Evolutionary conservation across 83 land plant genomes (phyloP), one percentile per base, ranked within the genome.

Genomic region (Picea mariana): DNA sequence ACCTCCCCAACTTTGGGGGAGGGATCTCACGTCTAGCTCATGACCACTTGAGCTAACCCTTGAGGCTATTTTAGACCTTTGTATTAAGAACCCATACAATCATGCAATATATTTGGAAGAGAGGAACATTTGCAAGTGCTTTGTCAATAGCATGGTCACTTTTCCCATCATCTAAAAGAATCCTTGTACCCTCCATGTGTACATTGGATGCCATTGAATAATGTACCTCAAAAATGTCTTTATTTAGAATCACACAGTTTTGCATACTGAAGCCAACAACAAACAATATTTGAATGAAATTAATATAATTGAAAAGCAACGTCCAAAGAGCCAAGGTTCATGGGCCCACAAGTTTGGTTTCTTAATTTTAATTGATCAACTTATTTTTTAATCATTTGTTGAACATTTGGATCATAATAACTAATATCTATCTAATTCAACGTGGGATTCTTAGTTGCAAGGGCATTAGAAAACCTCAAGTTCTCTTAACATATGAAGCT

Each of bases 51-150:
- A 34, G 34, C 34, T 34, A 34, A 34, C 34, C 34, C 34, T 34
- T 34, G 34, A 34, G 34, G 34, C 34, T 34, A 34, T 34, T 34
- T 34, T 34, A 34, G 85, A 15, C 99, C 99, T 85, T 99, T 27
- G 99, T 98, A 62, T 98, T 94, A 23, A 94, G 92, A n/a, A 98
- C 99, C 99, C 99, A 98, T 82, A 96, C 99, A 38, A 98, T 96
- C 97, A 98, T 95, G 3, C 99, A 98, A 75, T 4, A 92, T 93
- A 84, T 98, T 99, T 64, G 98, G 96, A 62, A 98, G 91, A 65
- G 90, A 84, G 77, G 98, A 85, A 93, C 86, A 77, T 94, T 91
- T 6, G 90, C 87, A 59, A 97, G 90, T 26, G 89, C 89, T 67
- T 94, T 97, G 52, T 98, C 90, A 75, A 98, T 94, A 40, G 99